Evolutionary conservation across 2,329 filamentous ascomycete genomes (phyloP), one percentile per base, ranked within the genome.

Genomic region (Botrytis elliptica): DNA sequence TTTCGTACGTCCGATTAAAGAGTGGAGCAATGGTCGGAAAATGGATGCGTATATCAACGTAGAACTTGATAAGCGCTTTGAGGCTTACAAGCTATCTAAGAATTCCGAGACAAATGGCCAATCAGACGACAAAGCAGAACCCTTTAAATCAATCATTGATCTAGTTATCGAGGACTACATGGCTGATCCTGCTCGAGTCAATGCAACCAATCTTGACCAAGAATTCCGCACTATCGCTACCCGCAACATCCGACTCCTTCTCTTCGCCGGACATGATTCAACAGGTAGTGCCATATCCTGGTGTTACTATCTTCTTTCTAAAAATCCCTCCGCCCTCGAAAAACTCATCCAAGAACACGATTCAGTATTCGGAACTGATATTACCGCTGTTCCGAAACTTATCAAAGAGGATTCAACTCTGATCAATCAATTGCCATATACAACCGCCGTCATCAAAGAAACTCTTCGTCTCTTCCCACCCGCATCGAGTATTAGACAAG

Each of bases 241-340:
- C 12, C 62, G 70, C 1, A 75, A 77, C 38, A 75, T 77, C 10
- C 74, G 77, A 18, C 40, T 75, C 1, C 75, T 78, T 42, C 70
- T 78, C 5, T 77, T 77, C 29, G 76, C 75, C 5, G 77, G 78
- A 1, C 77, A 79, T 55, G 78, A 78, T 52, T 77, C 77, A 36
- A 79, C 75, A 2, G 73, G 75, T 38, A 74, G 74, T 20, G 75
- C 75, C 14, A 71, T 78, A 22, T 52, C 46, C 14, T 77, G 76
- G 60, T 73, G 42, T 22, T 76, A 76, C 65, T 74, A 78, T 52
- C 62, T 78, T 20, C 75, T 78, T 9, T 75, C 72, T 9, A 75
- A 76, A 42, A 71, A 78, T 46, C 75, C 76, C 2, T 72, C 76
- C 29, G 71, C 73, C 5, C 55, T 78, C 18, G 44, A 42, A 16